Conservation (phyloP, 495 filamentous ascomycete species). For the Aspergillus ellipticus region DNA sequence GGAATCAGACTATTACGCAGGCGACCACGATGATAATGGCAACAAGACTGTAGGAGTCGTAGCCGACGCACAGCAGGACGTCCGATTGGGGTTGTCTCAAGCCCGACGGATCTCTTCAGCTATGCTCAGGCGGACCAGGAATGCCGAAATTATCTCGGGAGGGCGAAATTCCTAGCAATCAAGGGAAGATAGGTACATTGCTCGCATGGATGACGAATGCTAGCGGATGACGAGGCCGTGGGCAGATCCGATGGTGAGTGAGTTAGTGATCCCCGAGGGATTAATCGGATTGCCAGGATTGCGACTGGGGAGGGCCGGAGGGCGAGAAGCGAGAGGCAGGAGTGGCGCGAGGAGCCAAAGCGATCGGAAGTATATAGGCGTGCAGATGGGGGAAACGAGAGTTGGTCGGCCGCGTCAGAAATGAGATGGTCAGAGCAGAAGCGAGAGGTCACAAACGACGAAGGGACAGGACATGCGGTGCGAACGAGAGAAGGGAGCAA, state of each 20-base stretch:
- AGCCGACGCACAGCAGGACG: neutral
- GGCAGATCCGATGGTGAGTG: neutral
- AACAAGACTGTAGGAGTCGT: neutral
- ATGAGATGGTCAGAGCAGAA: neutral
- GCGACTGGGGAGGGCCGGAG: neutral
- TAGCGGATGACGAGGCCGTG: neutral
- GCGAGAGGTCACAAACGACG: neutral
- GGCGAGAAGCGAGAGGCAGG: constrained; percentile 10
- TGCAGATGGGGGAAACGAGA: neutral
- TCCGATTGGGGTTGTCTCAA: neutral
- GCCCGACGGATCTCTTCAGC: neutral
- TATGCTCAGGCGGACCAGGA: constrained; percentile 12
- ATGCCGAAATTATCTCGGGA: constrained; percentile 19
- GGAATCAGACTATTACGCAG: neutral
- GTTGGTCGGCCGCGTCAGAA: neutral
- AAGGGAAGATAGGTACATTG: constrained; percentile 13
- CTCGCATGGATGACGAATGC: constrained; percentile 1
- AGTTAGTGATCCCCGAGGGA: neutral
- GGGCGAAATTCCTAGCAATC: constrained; percentile 13
- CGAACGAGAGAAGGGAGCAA: neutral
- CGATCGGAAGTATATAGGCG: constrained; percentile 4
- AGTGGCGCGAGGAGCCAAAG: neutral
- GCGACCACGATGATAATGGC: neutral
- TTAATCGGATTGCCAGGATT: neutral
- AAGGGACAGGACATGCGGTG: neutral